These are phyloP conservation scores for Euryodendron excelsum DNA, from an alignment of 148 eudicot species.

Conservation along the genomic window DNA sequence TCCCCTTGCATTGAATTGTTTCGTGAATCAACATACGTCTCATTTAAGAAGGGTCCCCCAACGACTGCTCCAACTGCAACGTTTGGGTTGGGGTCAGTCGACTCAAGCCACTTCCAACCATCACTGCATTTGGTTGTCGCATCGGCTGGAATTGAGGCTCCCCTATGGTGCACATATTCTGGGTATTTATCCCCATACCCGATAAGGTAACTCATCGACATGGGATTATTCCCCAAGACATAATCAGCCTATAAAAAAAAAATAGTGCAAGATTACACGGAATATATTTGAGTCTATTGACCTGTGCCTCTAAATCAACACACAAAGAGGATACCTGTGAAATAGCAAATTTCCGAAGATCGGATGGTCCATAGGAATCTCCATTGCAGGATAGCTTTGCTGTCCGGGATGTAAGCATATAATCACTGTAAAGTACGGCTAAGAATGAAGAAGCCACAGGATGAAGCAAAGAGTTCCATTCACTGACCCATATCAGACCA, in stretches of 20 bases:
- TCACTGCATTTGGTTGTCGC: slow-evolving; percentile 53
- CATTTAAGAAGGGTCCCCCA: slow-evolving; percentile 81
- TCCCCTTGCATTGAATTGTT: slow-evolving; percentile 87
- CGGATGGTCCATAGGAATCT: slow-evolving; percentile 45
- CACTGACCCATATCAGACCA: slow-evolving; percentile 82
- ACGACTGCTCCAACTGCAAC: slow-evolving; percentile 81
- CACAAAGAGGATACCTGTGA: slow-evolving; percentile 54
- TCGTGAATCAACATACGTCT: slow-evolving; percentile 59
- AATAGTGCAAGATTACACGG: neutral
- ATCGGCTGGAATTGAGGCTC: slow-evolving; percentile 85
- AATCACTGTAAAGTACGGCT: slow-evolving; percentile 83
- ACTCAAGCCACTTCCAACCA: slow-evolving; percentile 63
- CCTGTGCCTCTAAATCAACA: neutral
- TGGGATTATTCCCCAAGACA: slow-evolving; percentile 75
- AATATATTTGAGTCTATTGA: no score
- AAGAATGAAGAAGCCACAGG: slow-evolving; percentile 83
- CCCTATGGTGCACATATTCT: slow-evolving; percentile 75
- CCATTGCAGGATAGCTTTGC: slow-evolving; percentile 58
- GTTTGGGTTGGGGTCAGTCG: slow-evolving; percentile 72
- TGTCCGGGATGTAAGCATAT: slow-evolving; percentile 75
- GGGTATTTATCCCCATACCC: slow-evolving; percentile 84
- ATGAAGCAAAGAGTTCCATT: slow-evolving; percentile 81
- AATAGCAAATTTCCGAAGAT: slow-evolving; percentile 71
- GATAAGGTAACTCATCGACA: slow-evolving; percentile 75
- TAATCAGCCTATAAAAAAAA: slow-evolving; percentile 56